These are phyloP conservation scores for Anastatica hierochuntica DNA, from an alignment of 345 rosid genomes.

Conservation along the genomic window DNA sequence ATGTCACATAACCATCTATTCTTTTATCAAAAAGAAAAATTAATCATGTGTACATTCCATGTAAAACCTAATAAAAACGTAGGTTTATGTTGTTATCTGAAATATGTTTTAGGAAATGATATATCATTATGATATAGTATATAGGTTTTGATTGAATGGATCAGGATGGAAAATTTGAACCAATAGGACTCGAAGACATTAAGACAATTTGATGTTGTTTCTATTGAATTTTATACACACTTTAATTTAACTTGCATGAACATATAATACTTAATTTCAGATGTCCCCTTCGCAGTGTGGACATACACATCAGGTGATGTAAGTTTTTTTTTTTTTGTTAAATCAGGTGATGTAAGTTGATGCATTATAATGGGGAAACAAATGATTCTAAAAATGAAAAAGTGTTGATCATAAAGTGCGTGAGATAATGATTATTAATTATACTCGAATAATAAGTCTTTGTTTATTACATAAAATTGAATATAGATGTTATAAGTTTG, in stretches of 20 bases:
- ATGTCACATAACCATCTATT: too few species aligned
- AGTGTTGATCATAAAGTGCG: constrained; percentile 23
- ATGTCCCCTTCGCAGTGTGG: constrained; percentile 10
- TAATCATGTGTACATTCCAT: too few species aligned
- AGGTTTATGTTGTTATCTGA: too few species aligned
- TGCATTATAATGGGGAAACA: constrained; percentile 7
- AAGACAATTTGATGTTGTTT: constrained; percentile 13
- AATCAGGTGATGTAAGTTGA: constrained; percentile 21
- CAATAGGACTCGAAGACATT: constrained; percentile 17
- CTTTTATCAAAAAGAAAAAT: too few species aligned
- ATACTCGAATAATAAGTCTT: too few species aligned
- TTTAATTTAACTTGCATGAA: constrained; percentile 16
- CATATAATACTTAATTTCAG: constrained; percentile 3
- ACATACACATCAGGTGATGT: too few species aligned
- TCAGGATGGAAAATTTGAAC: constrained; percentile 6
- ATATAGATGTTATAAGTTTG: constrained; percentile 9
- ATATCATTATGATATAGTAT: too few species aligned
- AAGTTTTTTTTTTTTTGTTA: too few species aligned
- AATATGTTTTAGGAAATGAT: too few species aligned
- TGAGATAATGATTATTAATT: not conserved
- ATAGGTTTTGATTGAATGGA: too few species aligned
- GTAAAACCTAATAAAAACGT: too few species aligned
- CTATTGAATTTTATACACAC: not conserved
- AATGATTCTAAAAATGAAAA: constrained; percentile 4
- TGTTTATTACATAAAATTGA: too few species aligned